These are phyloP conservation scores for Sclerotinia minor DNA, from an alignment of 2,329 filamentous ascomycete species.

Conservation along the genomic window DNA sequence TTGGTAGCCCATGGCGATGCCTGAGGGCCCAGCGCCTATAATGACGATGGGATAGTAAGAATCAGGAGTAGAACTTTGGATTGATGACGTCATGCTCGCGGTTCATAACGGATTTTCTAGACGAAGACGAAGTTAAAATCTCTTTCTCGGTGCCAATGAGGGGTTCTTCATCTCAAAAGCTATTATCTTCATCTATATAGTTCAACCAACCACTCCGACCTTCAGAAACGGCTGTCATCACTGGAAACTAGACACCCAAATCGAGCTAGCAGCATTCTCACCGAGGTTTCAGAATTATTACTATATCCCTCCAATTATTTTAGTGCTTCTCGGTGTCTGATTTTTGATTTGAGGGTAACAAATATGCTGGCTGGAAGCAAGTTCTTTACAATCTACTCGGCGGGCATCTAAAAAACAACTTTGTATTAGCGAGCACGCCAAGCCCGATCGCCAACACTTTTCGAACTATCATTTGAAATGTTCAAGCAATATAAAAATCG, in stretches of 20 bases:
- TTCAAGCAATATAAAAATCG: background rate
- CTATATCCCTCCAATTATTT: background rate
- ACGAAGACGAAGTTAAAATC: background rate
- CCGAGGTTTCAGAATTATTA: too few relatives aligned
- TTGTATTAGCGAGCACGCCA: too few relatives aligned
- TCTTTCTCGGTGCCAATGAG: background rate
- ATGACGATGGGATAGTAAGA: constrained; percentile 48
- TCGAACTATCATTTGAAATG: too few relatives aligned
- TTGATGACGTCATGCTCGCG: background rate
- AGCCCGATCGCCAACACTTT: too few relatives aligned
- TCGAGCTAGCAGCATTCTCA: background rate
- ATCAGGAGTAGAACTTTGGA: constrained; percentile 31
- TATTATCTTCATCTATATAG: background rate
- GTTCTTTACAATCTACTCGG: background rate
- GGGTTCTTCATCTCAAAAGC: background rate
- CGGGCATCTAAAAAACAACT: too few relatives aligned
- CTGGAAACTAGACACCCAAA: background rate
- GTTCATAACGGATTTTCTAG: background rate
- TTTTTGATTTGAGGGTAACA: background rate
- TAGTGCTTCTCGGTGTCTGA: background rate
- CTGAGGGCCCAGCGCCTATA: constrained; percentile 58
- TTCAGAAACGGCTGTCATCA: too few relatives aligned
- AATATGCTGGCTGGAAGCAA: background rate
- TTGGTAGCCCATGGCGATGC: constrained; percentile 57
- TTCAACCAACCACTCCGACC: background rate